These are phyloP conservation scores for Yamadazyma sp. DNA, from an alignment of 805 yeast genomes.

Conservation along the genomic window DNA sequence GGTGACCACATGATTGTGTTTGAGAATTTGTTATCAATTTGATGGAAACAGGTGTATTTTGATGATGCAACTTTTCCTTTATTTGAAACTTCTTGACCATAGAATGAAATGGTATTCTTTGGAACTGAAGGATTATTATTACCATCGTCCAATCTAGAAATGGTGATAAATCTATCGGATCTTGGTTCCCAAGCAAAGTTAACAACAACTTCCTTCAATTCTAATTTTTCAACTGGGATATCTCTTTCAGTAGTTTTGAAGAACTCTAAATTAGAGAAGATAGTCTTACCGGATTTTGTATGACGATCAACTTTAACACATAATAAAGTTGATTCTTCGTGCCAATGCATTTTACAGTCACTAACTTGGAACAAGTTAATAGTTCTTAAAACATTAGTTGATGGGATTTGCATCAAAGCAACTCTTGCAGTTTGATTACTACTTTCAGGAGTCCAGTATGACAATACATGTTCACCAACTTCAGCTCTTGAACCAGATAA, in stretches of 20 bases:
- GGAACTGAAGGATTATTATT: conserved; percentile 61
- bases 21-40: conserved; percentile 57
- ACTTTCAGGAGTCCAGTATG: conserved; percentile 97
- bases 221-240: conserved; percentile 92
- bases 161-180: conserved; percentile 79
- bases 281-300: conserved; percentile 89
- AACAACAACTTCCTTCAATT: conserved; percentile 82
- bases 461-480: conserved; percentile 62
- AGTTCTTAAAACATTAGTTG: conserved; percentile 80
- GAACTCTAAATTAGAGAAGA: conserved; percentile 88
- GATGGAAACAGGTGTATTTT: conserved; percentile 58
- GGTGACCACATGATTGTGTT: conserved; percentile 88
- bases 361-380: conserved; percentile 93
- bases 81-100: conserved; percentile 59
- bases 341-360: conserved; percentile 92
- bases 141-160: conserved; percentile 60
- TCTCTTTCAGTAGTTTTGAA: conserved; percentile 85
- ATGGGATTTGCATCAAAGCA: conserved; percentile 81
- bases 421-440: conserved; percentile 94
- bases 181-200: conserved; percentile 96
- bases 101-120: conserved; percentile 71
- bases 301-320: conserved; percentile 97
- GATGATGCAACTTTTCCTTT: conserved; percentile 44
- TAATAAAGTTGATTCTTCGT: conserved; percentile 74
- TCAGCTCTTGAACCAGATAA: conserved; percentile 54